These are phyloP conservation scores for Rhinocladiella mackenziei DNA, from an alignment of 2,329 filamentous ascomycete genomes.

Conservation along the genomic window DNA sequence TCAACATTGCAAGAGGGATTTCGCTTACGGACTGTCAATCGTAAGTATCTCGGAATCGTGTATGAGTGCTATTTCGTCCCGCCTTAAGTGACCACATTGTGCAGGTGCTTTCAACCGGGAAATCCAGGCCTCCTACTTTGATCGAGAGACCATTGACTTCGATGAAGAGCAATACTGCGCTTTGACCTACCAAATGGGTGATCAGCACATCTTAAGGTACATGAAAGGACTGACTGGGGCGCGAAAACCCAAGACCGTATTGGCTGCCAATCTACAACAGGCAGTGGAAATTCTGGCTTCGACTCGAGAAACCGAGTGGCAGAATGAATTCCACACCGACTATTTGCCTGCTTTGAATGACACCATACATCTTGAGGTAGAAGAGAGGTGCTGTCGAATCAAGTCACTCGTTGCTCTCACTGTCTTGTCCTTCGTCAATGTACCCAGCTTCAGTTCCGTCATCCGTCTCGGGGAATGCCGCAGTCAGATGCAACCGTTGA, in stretches of 20 bases:
- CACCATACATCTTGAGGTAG: not conserved
- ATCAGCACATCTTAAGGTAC: slow-evolving; percentile 3
- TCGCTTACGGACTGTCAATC: slow-evolving; percentile 2
- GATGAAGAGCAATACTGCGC: not conserved
- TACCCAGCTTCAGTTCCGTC: not conserved
- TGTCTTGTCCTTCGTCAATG: slow-evolving; percentile 1
- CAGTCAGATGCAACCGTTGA: not conserved
- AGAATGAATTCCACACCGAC: not conserved
- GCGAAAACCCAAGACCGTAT: not conserved
- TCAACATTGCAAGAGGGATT: slow-evolving; percentile 6
- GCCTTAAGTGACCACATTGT: not conserved
- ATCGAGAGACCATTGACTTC: not conserved
- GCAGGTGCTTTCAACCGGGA: slow-evolving; percentile 7
- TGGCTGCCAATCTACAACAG: not conserved
- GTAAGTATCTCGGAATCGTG: not conserved
- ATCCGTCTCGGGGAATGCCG: not conserved
- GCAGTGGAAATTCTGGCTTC: slow-evolving; percentile 4
- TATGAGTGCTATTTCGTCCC: no score
- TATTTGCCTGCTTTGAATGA: not conserved
- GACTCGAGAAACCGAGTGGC: not conserved
- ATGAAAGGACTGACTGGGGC: slow-evolving; percentile 4
- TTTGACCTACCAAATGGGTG: not conserved
- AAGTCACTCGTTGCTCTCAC: not conserved
- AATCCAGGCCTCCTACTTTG: slow-evolving; percentile 8
- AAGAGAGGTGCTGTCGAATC: not conserved